Percentiles rank a stretch among this genome's conserved stretches.
These are phyloP conservation scores for Talaromyces liani DNA, from an alignment of 495 filamentous ascomycete genomes.

Conservation along the genomic window DNA sequence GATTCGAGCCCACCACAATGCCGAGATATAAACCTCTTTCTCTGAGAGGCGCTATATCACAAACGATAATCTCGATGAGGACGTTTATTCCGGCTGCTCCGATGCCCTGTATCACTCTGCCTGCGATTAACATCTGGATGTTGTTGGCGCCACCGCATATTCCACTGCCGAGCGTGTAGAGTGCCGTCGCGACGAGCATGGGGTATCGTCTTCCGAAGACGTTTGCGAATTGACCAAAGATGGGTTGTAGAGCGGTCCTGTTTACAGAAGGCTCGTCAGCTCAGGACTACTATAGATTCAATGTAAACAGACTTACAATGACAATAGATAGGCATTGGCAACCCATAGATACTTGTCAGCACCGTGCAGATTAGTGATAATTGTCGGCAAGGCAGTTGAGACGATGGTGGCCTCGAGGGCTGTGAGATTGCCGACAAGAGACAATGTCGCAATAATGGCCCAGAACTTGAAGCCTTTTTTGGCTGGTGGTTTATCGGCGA, in stretches of 20 bases:
- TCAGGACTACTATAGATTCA: background rate
- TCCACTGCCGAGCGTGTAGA: slow-evolving; percentile 35
- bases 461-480: slow-evolving; percentile 11
- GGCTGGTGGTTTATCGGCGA: background rate
- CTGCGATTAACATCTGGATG: slow-evolving; percentile 21
- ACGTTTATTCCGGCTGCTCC: slow-evolving; percentile 25
- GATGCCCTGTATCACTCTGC: slow-evolving; percentile 17
- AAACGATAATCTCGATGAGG: slow-evolving; percentile 52
- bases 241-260: slow-evolving; percentile 15
- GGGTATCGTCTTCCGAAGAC: slow-evolving; percentile 40
- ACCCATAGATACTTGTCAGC: slow-evolving; percentile 36
- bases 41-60: slow-evolving; percentile 4
- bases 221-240: slow-evolving; percentile 35
- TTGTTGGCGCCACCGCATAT: slow-evolving; percentile 28
- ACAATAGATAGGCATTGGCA: slow-evolving; percentile 30
- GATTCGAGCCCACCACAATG: background rate
- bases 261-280: background rate
- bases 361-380: slow-evolving; percentile 22
- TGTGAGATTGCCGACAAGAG: slow-evolving; percentile 11
- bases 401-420: slow-evolving; percentile 35
- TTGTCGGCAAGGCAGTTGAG: slow-evolving; percentile 34
- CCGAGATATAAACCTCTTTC: slow-evolving; percentile 1
- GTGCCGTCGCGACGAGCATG: slow-evolving; percentile 24
- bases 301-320: slow-evolving; percentile 11
- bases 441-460: slow-evolving; percentile 24